Evolutionary conservation across 140 eudicot species (phyloP), one percentile per base, ranked within the genome.

Genomic region (Stevia rebaudiana): DNA sequence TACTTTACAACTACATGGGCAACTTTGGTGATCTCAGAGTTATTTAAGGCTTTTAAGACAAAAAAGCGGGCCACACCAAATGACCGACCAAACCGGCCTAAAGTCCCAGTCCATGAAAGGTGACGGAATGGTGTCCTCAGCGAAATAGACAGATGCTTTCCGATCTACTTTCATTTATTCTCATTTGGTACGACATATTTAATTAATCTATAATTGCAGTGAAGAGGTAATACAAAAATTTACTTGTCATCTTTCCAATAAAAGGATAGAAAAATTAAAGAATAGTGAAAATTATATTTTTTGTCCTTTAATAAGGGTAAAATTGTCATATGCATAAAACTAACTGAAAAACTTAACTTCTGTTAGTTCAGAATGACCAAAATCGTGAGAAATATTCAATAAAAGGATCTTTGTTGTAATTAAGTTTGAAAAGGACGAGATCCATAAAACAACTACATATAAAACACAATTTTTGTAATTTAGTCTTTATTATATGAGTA

Each of bases 41-140:
- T 65, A 31, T 16, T 58, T 17, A 28, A 33, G 69, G 9, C 43
- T 49, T 74, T 46, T 17, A 48, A 57, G 74, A 49, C 69, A 67
- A 58, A 49, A 72, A 52, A 51, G 75, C 55, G 79, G 79, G 75
- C 33, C 79, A 30, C 50, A 50, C 36, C 42, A 43, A 59, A 28
- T 40, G 44, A 61, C 79, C 79, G 79, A 75, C 79, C 79, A 75
- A 68, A 75, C 79, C 79, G 79, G 58, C 79, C 79, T 67, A 60
- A 74, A 74, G 55, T 41, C 11, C 69, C 70, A 47, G 65, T 74
- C 63, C 41, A 48, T 49, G 35, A 60, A 67, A 68, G 75, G 75
- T 68, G 79, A 74, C 75, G 75, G 18, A 49, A 39, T 50, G 65
- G 24, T n/a, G n/a, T n/a, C n/a, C n/a, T 40, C 11, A 58, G 31